Percentiles rank a stretch among this genome's conserved stretches.
These are phyloP conservation scores for Fusarium virguliforme DNA, from an alignment of 2,329 filamentous ascomycete genomes.

Conservation along the genomic window DNA sequence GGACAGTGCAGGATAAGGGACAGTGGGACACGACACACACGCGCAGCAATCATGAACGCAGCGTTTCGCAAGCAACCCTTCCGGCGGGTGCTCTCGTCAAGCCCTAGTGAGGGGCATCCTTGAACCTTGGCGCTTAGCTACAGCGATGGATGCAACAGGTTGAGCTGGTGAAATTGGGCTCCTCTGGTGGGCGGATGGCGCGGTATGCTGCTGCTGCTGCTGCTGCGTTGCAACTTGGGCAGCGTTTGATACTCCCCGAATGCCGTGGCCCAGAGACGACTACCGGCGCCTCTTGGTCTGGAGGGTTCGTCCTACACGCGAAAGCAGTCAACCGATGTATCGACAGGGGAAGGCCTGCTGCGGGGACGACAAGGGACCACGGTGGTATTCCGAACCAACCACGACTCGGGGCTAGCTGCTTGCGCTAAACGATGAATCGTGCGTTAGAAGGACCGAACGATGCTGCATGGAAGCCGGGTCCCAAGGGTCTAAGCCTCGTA, in stretches of 20 bases:
- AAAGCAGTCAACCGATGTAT: conserved; percentile 33
- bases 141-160: conserved; percentile 28
- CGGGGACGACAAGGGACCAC: conserved; percentile 42
- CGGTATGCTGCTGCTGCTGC: too few relatives aligned
- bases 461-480: conserved; percentile 49
- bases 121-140: conserved; percentile 28
- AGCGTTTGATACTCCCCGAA: conserved; percentile 23
- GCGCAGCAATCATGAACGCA: conserved; percentile 35
- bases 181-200: conserved; percentile 19
- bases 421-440: conserved; percentile 50
- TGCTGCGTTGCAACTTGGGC: not conserved
- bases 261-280: conserved; percentile 39
- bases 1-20: conserved; percentile 27
- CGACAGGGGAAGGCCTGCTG: conserved; percentile 43
- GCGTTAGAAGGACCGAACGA: conserved; percentile 54
- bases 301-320: conserved; percentile 31
- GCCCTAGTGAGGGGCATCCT: conserved; percentile 20
- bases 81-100: conserved; percentile 18
- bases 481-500: conserved; percentile 50
- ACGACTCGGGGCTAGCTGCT: conserved; percentile 38
- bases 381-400: conserved; percentile 45
- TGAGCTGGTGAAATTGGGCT: not conserved
- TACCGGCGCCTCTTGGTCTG: conserved; percentile 38
- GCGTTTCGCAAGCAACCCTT: conserved; percentile 22
- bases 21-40: conserved; percentile 22